Evolutionary conservation across 75 land plant species (phyloP).

Genomic region (Adiantum capillusveneris): DNA sequence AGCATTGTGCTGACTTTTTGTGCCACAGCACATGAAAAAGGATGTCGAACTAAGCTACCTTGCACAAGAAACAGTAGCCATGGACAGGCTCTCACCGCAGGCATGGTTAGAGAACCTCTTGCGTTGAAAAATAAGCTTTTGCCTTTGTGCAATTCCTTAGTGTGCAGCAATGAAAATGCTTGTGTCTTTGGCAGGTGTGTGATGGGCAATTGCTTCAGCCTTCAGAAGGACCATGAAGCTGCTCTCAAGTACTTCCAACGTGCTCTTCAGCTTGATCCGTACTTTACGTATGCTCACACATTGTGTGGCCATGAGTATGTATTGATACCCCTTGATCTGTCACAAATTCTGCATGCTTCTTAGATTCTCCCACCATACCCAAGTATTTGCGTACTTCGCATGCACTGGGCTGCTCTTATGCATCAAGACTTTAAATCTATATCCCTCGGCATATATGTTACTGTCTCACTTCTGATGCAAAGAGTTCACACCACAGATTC

Average conservation of each 20-base stretch:
- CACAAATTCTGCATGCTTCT: too few relatives aligned
- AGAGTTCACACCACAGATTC: not conserved
- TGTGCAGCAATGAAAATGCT: not conserved
- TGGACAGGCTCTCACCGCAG: slow-evolving; percentile 94
- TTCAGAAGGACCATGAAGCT: slow-evolving; percentile 97
- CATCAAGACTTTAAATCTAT: too few relatives aligned
- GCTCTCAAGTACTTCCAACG: slow-evolving; percentile 95
- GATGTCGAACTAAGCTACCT: slow-evolving; percentile 93
- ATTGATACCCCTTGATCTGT: too few relatives aligned
- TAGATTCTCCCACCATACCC: too few relatives aligned
- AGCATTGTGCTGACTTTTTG: too few relatives aligned
- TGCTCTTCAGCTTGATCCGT: slow-evolving; percentile 71
- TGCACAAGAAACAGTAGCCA: slow-evolving; percentile 77
- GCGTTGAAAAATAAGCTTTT: too few relatives aligned
- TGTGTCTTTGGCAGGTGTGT: slow-evolving; percentile 68
- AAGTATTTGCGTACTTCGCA: too few relatives aligned
- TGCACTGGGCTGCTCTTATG: too few relatives aligned
- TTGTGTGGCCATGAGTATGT: slow-evolving; percentile 98
- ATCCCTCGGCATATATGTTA: too few relatives aligned
- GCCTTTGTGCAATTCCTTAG: too few relatives aligned
- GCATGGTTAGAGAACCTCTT: slow-evolving; percentile 66
- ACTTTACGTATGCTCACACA: slow-evolving; percentile 92
- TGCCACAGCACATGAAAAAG: slow-evolving; percentile 85
- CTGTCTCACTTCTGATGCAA: too few relatives aligned
- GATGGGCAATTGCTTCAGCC: slow-evolving; percentile 95